phyloP scores from a whole-genome alignment of 306 rosid species.

The Vicia sativa region DNA sequence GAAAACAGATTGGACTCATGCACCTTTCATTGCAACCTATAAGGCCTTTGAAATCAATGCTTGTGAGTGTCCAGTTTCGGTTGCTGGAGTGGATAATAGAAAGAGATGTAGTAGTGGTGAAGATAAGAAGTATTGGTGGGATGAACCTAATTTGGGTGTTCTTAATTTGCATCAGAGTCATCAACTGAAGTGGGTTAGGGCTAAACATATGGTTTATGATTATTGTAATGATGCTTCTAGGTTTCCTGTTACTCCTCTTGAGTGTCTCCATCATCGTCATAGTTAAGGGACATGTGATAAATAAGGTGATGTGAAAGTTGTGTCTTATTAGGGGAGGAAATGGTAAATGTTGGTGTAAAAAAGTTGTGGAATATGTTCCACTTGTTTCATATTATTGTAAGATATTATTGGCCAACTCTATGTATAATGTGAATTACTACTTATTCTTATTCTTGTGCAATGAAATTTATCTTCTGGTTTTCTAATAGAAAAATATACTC shows the following conservation, averaged over 20 bases:
- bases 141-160: slow-evolving; percentile 60
- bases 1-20: slow-evolving; percentile 92
- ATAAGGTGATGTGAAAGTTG: background rate
- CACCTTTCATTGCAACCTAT: slow-evolving; percentile 75
- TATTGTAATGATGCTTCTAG: slow-evolving; percentile 76
- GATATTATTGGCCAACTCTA: background rate
- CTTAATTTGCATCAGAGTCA: slow-evolving; percentile 83
- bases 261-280: slow-evolving; percentile 82
- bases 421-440: slow-evolving; percentile 10
- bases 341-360: background rate
- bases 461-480: too few relatives aligned
- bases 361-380: slow-evolving; percentile 42
- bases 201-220: slow-evolving; percentile 84
- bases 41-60: slow-evolving; percentile 67
- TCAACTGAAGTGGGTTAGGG: slow-evolving; percentile 89
- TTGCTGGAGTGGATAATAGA: slow-evolving; percentile 44
- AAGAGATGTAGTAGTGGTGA: slow-evolving; percentile 60
- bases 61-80: slow-evolving; percentile 58
- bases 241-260: slow-evolving; percentile 64
- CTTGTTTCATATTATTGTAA: slow-evolving; percentile 36
- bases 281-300: background rate
- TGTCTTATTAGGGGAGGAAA: background rate
- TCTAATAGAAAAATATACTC: too few relatives aligned
- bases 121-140: slow-evolving; percentile 85
- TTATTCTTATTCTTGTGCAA: too few relatives aligned